These are phyloP conservation scores for Calonectria hongkongensis DNA, from an alignment of 2,329 filamentous ascomycete species.

Conservation along the genomic window DNA sequence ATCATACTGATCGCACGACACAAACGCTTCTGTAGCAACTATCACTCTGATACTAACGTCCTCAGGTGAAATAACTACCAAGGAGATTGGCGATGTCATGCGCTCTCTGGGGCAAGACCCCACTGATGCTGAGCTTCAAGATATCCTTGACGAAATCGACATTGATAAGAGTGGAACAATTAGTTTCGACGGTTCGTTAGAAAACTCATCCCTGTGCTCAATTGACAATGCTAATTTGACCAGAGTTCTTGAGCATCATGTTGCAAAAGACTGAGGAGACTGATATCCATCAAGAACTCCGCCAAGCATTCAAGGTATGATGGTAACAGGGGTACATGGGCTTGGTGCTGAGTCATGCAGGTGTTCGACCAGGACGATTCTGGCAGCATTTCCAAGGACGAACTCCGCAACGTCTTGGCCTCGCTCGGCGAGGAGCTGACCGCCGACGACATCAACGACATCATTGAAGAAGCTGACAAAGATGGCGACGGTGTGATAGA, in stretches of 20 bases:
- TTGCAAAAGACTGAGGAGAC: slow-evolving; percentile 95
- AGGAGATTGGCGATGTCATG: slow-evolving; percentile 93
- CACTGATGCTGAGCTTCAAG: slow-evolving; percentile 90
- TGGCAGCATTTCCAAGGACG: slow-evolving; percentile 91
- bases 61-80: slow-evolving; percentile 91
- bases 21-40: not conserved
- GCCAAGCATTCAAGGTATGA: slow-evolving; percentile 87
- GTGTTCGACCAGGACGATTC: slow-evolving; percentile 93
- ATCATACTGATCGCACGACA: not conserved
- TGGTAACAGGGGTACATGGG: not conserved
- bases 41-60: slow-evolving; percentile 25
- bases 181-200: slow-evolving; percentile 85
- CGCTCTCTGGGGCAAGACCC: slow-evolving; percentile 92
- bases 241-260: slow-evolving; percentile 96
- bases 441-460: slow-evolving; percentile 93
- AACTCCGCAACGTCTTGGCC: slow-evolving; percentile 93
- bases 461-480: slow-evolving; percentile 93
- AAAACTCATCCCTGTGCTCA: not conserved
- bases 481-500: slow-evolving; percentile 92
- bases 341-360: slow-evolving; percentile 56
- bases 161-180: slow-evolving; percentile 95
- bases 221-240: slow-evolving; percentile 25
- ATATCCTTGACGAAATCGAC: slow-evolving; percentile 96
- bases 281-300: slow-evolving; percentile 92
- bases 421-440: slow-evolving; percentile 94